Evolutionary conservation across 805 yeast species (phyloP).

Genomic region (Kazachstania africana): DNA sequence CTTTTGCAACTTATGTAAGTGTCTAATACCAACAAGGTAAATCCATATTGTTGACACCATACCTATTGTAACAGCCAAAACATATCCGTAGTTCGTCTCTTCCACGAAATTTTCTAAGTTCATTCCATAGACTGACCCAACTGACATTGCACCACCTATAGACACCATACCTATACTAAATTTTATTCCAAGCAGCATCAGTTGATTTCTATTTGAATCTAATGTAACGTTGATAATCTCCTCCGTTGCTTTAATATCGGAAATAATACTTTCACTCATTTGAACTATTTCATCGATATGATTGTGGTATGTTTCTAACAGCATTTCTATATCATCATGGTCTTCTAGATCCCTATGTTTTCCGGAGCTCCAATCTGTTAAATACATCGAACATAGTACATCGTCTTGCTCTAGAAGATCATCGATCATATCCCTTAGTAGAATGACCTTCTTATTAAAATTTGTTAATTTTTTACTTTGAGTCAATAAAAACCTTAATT

Average conservation of each 20-base stretch:
- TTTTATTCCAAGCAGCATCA: constrained; percentile 77
- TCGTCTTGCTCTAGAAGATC: constrained; percentile 84
- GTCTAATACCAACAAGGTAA: constrained; percentile 42
- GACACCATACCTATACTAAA: constrained; percentile 78
- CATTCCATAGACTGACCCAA: constrained; percentile 92
- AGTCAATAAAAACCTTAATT: constrained; percentile 63
- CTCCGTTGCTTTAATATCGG: constrained; percentile 87
- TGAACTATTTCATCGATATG: constrained; percentile 93
- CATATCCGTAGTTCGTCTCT: constrained; percentile 63
- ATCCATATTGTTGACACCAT: constrained; percentile 36
- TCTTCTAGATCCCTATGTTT: constrained; percentile 41
- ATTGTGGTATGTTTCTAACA: constrained; percentile 80
- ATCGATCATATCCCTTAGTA: constrained; percentile 75
- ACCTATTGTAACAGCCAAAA: constrained; percentile 31
- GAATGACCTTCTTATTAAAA: constrained; percentile 70
- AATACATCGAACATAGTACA: constrained; percentile 66
- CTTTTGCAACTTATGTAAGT: constrained; percentile 54
- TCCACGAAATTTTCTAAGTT: constrained; percentile 87
- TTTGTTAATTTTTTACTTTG: constrained; percentile 77
- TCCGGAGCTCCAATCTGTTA: constrained; percentile 48
- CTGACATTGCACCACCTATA: constrained; percentile 65
- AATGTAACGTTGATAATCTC: constrained; percentile 87
- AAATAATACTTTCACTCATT: constrained; percentile 60
- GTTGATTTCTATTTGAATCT: constrained; percentile 87
- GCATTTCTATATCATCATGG: constrained; percentile 80